phyloP scores from a whole-genome alignment of 768 basidiomycete species.

The Naganishia randhawae region DNA sequence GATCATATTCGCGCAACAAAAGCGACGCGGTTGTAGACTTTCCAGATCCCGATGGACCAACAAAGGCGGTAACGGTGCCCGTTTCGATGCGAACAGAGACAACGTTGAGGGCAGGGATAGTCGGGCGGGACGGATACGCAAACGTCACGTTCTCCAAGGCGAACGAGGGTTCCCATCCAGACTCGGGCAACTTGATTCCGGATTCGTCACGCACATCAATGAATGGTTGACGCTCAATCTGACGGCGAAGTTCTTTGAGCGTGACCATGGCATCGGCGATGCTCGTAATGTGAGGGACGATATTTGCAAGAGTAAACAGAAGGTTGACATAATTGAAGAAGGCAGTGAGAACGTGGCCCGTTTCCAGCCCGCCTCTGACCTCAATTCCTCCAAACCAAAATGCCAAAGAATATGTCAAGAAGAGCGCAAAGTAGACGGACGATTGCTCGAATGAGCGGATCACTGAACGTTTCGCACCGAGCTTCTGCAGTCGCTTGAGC shows the following conservation, averaged over 20 bases:
- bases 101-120: conserved; percentile 72
- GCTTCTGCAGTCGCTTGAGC: conserved; percentile 32
- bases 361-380: conserved; percentile 33
- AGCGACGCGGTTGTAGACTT: conserved; percentile 59
- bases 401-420: conserved; percentile 36
- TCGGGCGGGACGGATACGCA: conserved; percentile 66
- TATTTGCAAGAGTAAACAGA: conserved; percentile 39
- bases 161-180: conserved; percentile 48
- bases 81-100: conserved; percentile 38
- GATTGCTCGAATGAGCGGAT: conserved; percentile 36
- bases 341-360: conserved; percentile 41
- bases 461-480: conserved; percentile 28
- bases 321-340: conserved; percentile 38
- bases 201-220: conserved; percentile 42
- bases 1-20: conserved; percentile 84
- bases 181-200: conserved; percentile 34
- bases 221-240: conserved; percentile 43
- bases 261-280: conserved; percentile 37
- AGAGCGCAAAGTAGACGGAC: conserved; percentile 35
- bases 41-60: conserved; percentile 53
- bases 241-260: conserved; percentile 36
- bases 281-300: conserved; percentile 44
- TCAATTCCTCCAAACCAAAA: conserved; percentile 45
- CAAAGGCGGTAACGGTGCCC: conserved; percentile 52
- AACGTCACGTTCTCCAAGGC: conserved; percentile 69